Evolutionary conservation across 306 rosid genomes (phyloP).

Genomic region (Cyamopsis tetragonoloba): DNA sequence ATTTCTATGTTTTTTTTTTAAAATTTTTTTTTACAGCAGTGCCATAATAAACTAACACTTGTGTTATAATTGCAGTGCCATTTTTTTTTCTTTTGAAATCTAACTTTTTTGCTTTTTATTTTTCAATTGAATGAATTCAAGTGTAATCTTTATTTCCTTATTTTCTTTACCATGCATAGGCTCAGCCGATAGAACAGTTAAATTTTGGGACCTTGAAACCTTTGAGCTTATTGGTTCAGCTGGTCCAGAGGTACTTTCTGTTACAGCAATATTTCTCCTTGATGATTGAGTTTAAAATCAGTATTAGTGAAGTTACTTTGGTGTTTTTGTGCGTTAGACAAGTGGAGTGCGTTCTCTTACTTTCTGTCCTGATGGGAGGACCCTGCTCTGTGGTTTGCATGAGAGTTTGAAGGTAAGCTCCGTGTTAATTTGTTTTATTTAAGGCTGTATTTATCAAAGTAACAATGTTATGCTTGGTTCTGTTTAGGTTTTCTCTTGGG

Average conservation of each 20-base stretch:
- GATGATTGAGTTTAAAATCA: constrained; percentile 10
- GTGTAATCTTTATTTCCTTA: neutral
- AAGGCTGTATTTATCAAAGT: constrained; percentile 18
- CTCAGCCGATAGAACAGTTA: constrained; percentile 93
- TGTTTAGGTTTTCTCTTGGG: constrained; percentile 90
- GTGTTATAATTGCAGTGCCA: too few relatives aligned
- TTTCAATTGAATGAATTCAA: neutral
- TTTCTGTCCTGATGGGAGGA: constrained; percentile 94
- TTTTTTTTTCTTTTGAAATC: too few relatives aligned
- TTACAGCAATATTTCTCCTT: constrained; percentile 17
- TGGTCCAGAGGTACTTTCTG: constrained; percentile 85
- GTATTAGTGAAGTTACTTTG: neutral
- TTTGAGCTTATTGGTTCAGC: constrained; percentile 98
- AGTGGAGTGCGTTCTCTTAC: constrained; percentile 91
- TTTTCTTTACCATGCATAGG: constrained; percentile 45
- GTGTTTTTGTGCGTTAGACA: constrained; percentile 50
- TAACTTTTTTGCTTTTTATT: neutral
- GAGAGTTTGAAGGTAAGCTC: constrained; percentile 90
- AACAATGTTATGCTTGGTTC: constrained; percentile 17
- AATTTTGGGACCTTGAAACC: constrained; percentile 99
- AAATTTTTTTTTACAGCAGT: neutral
- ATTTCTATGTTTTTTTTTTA: constrained; percentile 13
- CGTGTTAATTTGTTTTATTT: constrained; percentile 14
- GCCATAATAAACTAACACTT: too few relatives aligned
- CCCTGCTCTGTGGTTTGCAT: constrained; percentile 92